phyloP scores from a whole-genome alignment of 2,329 filamentous ascomycete genomes.

The Sporothrix luriei region DNA sequence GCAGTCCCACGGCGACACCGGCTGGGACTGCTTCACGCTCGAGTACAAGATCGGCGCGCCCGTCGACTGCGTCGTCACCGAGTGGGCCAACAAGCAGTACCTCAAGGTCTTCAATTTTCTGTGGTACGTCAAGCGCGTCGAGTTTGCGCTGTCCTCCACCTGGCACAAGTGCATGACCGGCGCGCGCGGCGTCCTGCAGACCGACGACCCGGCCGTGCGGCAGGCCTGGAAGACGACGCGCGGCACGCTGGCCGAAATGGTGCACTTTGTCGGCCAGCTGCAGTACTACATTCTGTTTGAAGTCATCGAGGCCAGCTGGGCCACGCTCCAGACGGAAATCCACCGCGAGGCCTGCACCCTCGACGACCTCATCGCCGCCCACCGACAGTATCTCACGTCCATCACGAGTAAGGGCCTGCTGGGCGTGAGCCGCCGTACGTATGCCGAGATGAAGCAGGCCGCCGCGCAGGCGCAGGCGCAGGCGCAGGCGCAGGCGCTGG shows the following conservation, averaged over 20 bases:
- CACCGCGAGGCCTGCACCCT: conserved; percentile 81
- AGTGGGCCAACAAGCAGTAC: conserved; percentile 93
- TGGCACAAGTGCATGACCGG: conserved; percentile 98
- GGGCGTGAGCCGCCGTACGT: conserved; percentile 63
- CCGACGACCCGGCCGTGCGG: conserved; percentile 67
- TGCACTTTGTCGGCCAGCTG: conserved; percentile 94
- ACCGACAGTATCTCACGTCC: conserved; percentile 84
- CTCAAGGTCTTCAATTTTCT: conserved; percentile 99
- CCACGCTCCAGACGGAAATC: conserved; percentile 80
- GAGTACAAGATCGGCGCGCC: conserved; percentile 98
- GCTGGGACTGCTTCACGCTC: conserved; percentile 98
- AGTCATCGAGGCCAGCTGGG: conserved; percentile 96
- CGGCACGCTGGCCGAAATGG: conserved; percentile 92
- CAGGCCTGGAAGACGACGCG: conserved; percentile 88
- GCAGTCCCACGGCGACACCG: conserved; percentile 92
- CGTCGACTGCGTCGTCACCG: conserved; percentile 94
- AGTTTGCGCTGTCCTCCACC: conserved; percentile 86
- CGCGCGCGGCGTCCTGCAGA: conserved; percentile 83
- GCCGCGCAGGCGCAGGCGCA: conserved; percentile 45
- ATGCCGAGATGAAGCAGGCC: conserved; percentile 45
- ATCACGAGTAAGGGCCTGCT: conserved; percentile 96
- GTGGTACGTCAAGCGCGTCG: conserved; percentile 96
- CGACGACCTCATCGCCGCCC: conserved; percentile 91
- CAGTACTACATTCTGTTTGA: conserved; percentile 99
- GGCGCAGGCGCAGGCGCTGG: conserved; percentile 45